Evolutionary conservation across 192 early-diverging fungal species (phyloP).

Genomic region (Radiomyces spectabilis): DNA sequence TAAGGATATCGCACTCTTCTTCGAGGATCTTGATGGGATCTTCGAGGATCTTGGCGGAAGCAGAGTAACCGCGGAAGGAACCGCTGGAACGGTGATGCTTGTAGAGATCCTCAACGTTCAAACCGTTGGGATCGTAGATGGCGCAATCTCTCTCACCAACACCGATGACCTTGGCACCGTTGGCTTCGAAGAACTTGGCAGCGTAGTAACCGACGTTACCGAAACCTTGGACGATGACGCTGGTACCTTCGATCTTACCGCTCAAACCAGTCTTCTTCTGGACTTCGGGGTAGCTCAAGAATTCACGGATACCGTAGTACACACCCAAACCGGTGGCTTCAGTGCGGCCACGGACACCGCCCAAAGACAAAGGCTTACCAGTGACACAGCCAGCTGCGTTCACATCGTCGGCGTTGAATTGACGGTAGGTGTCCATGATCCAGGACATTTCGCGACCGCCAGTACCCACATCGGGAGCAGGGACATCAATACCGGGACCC

Average conservation of each 20-base stretch:
- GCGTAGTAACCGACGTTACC: constrained; percentile 84
- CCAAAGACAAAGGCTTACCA: constrained; percentile 70
- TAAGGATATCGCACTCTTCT: constrained; percentile 74
- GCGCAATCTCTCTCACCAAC: constrained; percentile 64
- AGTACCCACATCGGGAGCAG: constrained; percentile 79
- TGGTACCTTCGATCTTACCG: constrained; percentile 49
- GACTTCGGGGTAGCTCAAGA: constrained; percentile 71
- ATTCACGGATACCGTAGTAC: constrained; percentile 75
- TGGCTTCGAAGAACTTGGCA: constrained; percentile 73
- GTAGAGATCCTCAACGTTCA: constrained; percentile 61
- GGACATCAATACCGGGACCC: constrained; percentile 58
- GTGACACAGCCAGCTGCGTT: constrained; percentile 79
- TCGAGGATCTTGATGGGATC: constrained; percentile 51
- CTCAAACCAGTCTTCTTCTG: constrained; percentile 59
- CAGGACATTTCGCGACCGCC: constrained; percentile 78
- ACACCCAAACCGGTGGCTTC: constrained; percentile 81
- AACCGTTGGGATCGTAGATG: constrained; percentile 54
- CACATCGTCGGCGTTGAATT: constrained; percentile 75
- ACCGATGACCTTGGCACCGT: constrained; percentile 71
- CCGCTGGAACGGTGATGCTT: constrained; percentile 53
- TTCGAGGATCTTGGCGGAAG: constrained; percentile 52
- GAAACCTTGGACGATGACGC: constrained; percentile 76
- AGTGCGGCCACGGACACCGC: constrained; percentile 75
- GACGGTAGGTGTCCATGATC: constrained; percentile 81
- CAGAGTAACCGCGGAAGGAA: constrained; percentile 59